Percentiles rank a stretch among this genome's conserved stretches.
phyloP scores from a whole-genome alignment of 192 early-diverging fungal genomes.

The Gonapodya sp. region DNA sequence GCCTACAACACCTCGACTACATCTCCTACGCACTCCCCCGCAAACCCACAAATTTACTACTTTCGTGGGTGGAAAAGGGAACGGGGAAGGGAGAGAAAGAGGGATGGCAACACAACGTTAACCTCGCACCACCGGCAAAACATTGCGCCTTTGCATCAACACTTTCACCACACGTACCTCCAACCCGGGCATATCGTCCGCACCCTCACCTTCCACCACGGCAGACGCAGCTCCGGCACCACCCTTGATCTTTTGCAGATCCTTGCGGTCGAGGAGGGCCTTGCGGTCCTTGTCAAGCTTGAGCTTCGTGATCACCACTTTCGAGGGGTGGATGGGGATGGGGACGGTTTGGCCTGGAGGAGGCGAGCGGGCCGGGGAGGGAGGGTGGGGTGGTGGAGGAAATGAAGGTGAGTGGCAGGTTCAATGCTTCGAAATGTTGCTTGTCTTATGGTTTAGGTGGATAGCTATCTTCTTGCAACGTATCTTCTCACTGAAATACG shows the following conservation, averaged over 20 bases:
- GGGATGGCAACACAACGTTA: not conserved
- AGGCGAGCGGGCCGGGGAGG: slow-evolving; percentile 4
- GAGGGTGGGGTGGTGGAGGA: not conserved
- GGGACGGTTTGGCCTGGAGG: slow-evolving; percentile 62
- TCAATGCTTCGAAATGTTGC: slow-evolving; percentile 12
- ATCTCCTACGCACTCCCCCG: not conserved
- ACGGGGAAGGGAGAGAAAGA: not conserved
- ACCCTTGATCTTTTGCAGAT: slow-evolving; percentile 17
- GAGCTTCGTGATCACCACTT: slow-evolving; percentile 91
- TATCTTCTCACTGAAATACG: not conserved
- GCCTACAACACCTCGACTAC: not conserved
- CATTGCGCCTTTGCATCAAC: too few species aligned
- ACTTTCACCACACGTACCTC: too few species aligned
- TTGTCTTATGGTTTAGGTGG: not conserved
- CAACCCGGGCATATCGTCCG: slow-evolving; percentile 3
- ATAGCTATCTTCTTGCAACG: too few species aligned
- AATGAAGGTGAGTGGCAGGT: not conserved
- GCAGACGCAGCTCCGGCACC: not conserved
- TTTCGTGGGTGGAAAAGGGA: not conserved
- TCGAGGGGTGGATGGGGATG: slow-evolving; percentile 96
- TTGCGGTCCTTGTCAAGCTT: slow-evolving; percentile 97
- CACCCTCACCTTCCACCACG: not conserved
- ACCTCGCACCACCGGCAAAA: not conserved
- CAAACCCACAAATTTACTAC: not conserved
- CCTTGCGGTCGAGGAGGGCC: slow-evolving; percentile 84